Base-by-base conservation (phyloP, 1,284 basidiomycete genomes). In the Cryptococcus wingfieldii region DNA sequence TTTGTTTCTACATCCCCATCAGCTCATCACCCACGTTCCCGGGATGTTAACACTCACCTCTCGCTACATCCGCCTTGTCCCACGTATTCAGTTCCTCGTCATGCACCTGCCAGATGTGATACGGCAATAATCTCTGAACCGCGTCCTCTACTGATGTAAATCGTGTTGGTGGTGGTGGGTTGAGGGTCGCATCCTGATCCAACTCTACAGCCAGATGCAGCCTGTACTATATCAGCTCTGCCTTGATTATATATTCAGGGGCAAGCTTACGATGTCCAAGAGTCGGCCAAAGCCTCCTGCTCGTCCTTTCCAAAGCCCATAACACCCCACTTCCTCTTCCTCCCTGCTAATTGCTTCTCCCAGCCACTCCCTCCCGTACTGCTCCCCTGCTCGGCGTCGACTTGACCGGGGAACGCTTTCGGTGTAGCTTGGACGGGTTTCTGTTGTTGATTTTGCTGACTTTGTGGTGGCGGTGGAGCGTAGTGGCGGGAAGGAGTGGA, bases 71-170 rank as follows among this genome's bases (percentile, higher is more conserved):
- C 13, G 50, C 48, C 37, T 48, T 45, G 18, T 43, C 48, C 54
- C 27, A 50, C 13, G 38, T 58, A 53, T 57, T 59, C 14, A 73
- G 60, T 53, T 76, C 72, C 50, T 70, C 69, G 38, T 74, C 71
- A 23, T 66, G 64, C 31, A 71, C 61, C 50, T 74, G 70, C 66
- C 69, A 74, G 18, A 76, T 58, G 59, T 76, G 74, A 53, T 69
- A 76, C 2, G 74, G 74, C 19, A 76, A 46, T 23, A 76, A 56
- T 8, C 66, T 60, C 25, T 70, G 58, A 7, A 76, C 65, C 1
- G 62, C 70, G 50, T 76, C 72, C 13, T 64, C 63, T 28, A 59
- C 62, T 13, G 64, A 65, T 0, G 56, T 55, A 53, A 75, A 75
- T n/a, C 43, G 23, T 0, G 53, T 65, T 5, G 66, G 65, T 10